These are phyloP conservation scores for Phialophora macrospora DNA, from an alignment of 2,329 filamentous ascomycete species.

Conservation along the genomic window DNA sequence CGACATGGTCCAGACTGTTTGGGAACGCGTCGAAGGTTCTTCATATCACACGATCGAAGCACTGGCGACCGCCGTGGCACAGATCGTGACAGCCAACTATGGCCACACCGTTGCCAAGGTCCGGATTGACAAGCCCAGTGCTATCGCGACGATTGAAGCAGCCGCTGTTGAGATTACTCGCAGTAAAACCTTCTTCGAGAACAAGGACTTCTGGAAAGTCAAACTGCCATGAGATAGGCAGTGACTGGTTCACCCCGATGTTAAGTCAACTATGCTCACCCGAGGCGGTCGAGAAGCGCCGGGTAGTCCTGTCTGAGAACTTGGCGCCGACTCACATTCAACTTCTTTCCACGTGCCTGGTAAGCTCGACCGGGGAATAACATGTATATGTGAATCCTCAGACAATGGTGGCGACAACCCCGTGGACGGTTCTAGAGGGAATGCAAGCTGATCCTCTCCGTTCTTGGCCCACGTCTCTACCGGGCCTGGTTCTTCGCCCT, in stretches of 20 bases:
- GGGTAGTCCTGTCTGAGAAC: slow-evolving; percentile 1
- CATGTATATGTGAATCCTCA: slow-evolving; percentile 32
- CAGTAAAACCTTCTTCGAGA: slow-evolving; percentile 51
- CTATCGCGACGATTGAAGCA: slow-evolving; percentile 55
- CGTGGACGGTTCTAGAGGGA: slow-evolving; percentile 16
- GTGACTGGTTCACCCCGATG: slow-evolving; percentile 21
- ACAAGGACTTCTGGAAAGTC: slow-evolving; percentile 41
- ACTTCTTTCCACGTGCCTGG: slow-evolving; percentile 45
- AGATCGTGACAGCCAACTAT: slow-evolving; percentile 53
- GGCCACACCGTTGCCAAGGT: slow-evolving; percentile 55
- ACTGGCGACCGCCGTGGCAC: slow-evolving; percentile 55
- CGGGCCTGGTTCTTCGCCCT: neutral
- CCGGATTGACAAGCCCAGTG: slow-evolving; percentile 56
- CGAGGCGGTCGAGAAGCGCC: slow-evolving; percentile 19
- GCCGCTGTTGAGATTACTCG: slow-evolving; percentile 57
- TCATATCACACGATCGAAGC: slow-evolving; percentile 58
- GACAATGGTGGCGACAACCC: slow-evolving; percentile 5
- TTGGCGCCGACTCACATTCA: slow-evolving; percentile 31
- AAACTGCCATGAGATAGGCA: slow-evolving; percentile 32
- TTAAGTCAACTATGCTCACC: slow-evolving; percentile 38
- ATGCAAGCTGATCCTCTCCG: neutral
- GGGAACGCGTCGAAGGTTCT: slow-evolving; percentile 53
- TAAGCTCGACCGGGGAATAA: slow-evolving; percentile 44
- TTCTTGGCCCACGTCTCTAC: neutral
- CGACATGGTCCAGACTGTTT: slow-evolving; percentile 47